These are phyloP conservation scores for Colletotrichum melonis DNA, from an alignment of 2,329 filamentous ascomycete species.

Conservation along the genomic window DNA sequence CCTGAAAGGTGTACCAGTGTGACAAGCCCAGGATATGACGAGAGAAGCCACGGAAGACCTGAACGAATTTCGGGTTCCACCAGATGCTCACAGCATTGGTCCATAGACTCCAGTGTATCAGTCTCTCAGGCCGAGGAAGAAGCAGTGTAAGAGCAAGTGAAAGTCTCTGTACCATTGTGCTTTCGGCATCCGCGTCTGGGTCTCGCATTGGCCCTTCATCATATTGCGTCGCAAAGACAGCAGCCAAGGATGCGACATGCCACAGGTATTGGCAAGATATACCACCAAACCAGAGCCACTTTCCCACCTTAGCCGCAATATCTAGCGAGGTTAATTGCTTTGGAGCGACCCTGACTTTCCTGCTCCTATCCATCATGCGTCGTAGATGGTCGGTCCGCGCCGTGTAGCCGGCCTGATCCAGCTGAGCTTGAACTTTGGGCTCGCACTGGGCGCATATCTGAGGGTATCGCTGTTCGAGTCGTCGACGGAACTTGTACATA, in stretches of 20 bases:
- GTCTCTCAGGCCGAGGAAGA: constrained; percentile 49
- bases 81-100: constrained; percentile 65
- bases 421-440: constrained; percentile 75
- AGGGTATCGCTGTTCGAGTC: constrained; percentile 86
- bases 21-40: constrained; percentile 69
- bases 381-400: constrained; percentile 86
- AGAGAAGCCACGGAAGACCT: constrained; percentile 69
- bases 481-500: constrained; percentile 76
- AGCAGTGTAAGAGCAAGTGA: constrained; percentile 41
- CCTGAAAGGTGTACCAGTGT: constrained; percentile 75
- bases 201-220: constrained; percentile 32
- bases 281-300: constrained; percentile 61
- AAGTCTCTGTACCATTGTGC: constrained; percentile 4
- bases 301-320: constrained; percentile 53
- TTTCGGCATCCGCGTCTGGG: constrained; percentile 29
- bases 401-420: constrained; percentile 79
- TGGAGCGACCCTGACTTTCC: constrained; percentile 55
- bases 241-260: constrained; percentile 53
- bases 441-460: constrained; percentile 88
- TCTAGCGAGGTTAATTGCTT: constrained; percentile 55
- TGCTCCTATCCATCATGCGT: constrained; percentile 77
- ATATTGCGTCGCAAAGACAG: constrained; percentile 15
- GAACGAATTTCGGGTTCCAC: constrained; percentile 77
- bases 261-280: constrained; percentile 60
- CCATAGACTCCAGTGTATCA: constrained; percentile 60